Conservation (phyloP, 2,329 filamentous ascomycete species). For the Pezicula carpinea region DNA sequence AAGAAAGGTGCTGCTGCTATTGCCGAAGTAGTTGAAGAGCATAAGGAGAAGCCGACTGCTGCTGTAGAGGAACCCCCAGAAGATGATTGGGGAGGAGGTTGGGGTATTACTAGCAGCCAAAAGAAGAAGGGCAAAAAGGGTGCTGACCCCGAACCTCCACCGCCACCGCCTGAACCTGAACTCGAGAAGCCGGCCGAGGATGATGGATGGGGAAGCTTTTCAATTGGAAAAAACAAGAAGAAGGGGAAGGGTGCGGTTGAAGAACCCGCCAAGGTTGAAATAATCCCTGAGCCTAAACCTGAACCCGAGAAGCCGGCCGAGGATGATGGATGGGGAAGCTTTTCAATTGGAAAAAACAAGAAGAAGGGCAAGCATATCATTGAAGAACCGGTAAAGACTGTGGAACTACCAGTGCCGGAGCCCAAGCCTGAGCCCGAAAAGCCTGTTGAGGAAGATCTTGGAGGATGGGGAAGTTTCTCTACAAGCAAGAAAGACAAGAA, state of each 20-base stretch:
- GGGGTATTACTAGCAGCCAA: constrained; percentile 44
- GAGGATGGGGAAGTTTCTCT: constrained; percentile 22
- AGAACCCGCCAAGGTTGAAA: constrained; percentile 22
- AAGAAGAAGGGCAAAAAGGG: constrained; percentile 33
- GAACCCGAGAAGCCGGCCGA: constrained; percentile 29
- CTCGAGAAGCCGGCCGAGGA: constrained; percentile 21
- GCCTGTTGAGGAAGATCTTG: constrained; percentile 22
- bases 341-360: constrained; percentile 33
- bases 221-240: constrained; percentile 34
- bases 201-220: constrained; percentile 21
- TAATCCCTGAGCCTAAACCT: constrained; percentile 29
- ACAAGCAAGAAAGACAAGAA: constrained; percentile 38
- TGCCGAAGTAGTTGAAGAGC: constrained; percentile 19
- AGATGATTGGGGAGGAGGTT: constrained; percentile 48
- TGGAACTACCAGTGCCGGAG: constrained; percentile 10
- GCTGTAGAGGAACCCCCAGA: constrained; percentile 18
- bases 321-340: constrained; percentile 28
- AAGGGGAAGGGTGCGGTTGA: constrained; percentile 32
- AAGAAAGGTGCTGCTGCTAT: constrained; percentile 28
- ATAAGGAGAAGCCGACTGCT: constrained; percentile 9
- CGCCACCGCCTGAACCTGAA: constrained; percentile 30
- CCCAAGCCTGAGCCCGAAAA: constrained; percentile 26
- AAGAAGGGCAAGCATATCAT: constrained; percentile 34
- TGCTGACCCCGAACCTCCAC: constrained; percentile 12
- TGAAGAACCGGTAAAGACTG: constrained; percentile 31